Conservation (phyloP, 164 flowering plant species). For the Brasenia schreberi region DNA sequence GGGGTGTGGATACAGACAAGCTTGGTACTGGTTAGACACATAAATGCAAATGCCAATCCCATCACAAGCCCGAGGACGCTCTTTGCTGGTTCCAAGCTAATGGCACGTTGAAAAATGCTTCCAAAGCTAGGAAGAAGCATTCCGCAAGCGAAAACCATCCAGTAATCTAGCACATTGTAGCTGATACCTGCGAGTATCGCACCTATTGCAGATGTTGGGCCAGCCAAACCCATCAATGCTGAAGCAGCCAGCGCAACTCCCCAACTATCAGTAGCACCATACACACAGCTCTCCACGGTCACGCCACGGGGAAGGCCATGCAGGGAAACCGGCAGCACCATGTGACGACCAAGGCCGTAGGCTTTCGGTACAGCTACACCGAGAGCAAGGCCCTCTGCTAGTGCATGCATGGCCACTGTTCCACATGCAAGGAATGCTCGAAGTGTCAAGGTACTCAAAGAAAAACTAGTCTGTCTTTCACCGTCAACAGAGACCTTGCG, state of each 20-base stretch:
- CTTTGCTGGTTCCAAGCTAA: slow-evolving; percentile 39
- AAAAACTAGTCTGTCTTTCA: slow-evolving; percentile 29
- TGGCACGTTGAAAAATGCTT: slow-evolving; percentile 38
- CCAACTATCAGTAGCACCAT: slow-evolving; percentile 89
- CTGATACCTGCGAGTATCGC: slow-evolving; percentile 84
- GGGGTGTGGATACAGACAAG: slow-evolving; percentile 88
- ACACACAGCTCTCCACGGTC: slow-evolving; percentile 87
- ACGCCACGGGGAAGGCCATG: slow-evolving; percentile 97
- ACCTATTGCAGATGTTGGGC: slow-evolving; percentile 81
- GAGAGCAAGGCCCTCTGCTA: slow-evolving; percentile 84
- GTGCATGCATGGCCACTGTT: slow-evolving; percentile 66
- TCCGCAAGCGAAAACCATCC: slow-evolving; percentile 92
- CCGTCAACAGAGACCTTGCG: slow-evolving; percentile 38
- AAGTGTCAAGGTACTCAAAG: slow-evolving; percentile 59
- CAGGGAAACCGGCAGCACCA: slow-evolving; percentile 81
- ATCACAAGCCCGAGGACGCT: slow-evolving; percentile 43
- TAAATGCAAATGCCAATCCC: slow-evolving; percentile 45
- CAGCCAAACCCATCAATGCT: slow-evolving; percentile 60
- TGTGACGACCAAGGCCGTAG: slow-evolving; percentile 81
- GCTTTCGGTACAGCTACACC: slow-evolving; percentile 99
- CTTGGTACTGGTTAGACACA: slow-evolving; percentile 62
- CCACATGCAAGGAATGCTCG: slow-evolving; percentile 74
- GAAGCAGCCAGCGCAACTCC: slow-evolving; percentile 67
- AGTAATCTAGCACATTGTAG: slow-evolving; percentile 71
- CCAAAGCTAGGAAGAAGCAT: slow-evolving; percentile 59